phyloP scores from a whole-genome alignment of 208 protist genomes.

The Acanthamoeba royreba region DNA sequence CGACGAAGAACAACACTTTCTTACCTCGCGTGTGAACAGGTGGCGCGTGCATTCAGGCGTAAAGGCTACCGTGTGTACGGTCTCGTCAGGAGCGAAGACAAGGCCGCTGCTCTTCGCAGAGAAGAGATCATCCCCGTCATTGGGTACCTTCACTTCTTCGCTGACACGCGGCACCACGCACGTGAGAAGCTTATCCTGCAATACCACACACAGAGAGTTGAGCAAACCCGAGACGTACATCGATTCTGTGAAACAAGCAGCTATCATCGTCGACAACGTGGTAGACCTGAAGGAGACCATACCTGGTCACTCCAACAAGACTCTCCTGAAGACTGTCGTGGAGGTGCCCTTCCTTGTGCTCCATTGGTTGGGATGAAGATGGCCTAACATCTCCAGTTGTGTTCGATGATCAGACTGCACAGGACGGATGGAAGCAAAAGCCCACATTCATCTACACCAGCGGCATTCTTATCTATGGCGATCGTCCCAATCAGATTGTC shows the following conservation, averaged over 20 bases:
- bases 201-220: no score
- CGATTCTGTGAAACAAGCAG: neutral
- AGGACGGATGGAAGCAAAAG: neutral
- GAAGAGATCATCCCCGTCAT: no score
- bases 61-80: no score
- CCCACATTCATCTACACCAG: slow-evolving; percentile 47
- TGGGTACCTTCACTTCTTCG: no score
- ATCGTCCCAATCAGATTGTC: neutral
- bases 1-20: no score
- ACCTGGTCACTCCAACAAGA: neutral
- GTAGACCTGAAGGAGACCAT: neutral
- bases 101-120: no score
- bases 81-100: no score
- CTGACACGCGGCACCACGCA: no score
- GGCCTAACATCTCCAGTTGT: no score
- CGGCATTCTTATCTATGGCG: slow-evolving; percentile 16
- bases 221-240: neutral
- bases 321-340: neutral
- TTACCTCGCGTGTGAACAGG: no score
- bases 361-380: neutral
- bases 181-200: no score
- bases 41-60: no score
- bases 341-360: neutral
- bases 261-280: neutral
- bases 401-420: neutral